Evolutionary conservation across 331 rosid species (phyloP), one percentile per base, ranked within the genome.

Genomic region (Prunus yedoensis): DNA sequence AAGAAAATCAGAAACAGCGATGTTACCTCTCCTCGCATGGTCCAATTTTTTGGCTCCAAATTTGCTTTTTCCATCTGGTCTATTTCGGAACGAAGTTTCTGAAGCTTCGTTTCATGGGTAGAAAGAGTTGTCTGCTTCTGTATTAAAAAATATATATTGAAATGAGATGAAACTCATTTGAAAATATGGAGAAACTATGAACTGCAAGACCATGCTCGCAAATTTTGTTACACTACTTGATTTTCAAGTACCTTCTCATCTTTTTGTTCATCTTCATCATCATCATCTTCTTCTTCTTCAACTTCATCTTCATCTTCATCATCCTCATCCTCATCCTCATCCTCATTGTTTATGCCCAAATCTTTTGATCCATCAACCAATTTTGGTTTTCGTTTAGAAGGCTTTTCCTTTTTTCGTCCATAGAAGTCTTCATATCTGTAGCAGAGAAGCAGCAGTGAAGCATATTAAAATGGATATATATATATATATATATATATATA

Each of bases 21-120:
- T 14, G 47, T 77, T 85, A 94, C 99, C 99, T 94, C 99, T 60
- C 99, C 99, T 82, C 75, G 89, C 97, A 94, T 88, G 77, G 91
- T 89, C 99, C 99, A 94, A 21, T 83, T 73, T 83, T 90, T 89
- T 59, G 89, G 92, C 72, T 90, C 93, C 85, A 94, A 27, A 77
- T 86, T 92, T 71, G 93, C 87, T 35, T 80, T 84, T 81, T 94
- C 99, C 97, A 92, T 86, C 83, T 74, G 78, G 80, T 87, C 86
- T 85, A 95, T 92, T 77, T 92, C 76, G 17, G 91, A 78, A 78
- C 81, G 88, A 79, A 83, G 81, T 58, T 82, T 84, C 85, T 66
- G 74, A 35, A 56, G 83, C 82, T 92, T 73, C 78, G 82, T 94
- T 84, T 94, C 90, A 38, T 90, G 91, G 61, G 92, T 88, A 62